These are phyloP conservation scores for Raddia guianensis DNA, from an alignment of 176 grass and related monocot species.

Conservation along the genomic window DNA sequence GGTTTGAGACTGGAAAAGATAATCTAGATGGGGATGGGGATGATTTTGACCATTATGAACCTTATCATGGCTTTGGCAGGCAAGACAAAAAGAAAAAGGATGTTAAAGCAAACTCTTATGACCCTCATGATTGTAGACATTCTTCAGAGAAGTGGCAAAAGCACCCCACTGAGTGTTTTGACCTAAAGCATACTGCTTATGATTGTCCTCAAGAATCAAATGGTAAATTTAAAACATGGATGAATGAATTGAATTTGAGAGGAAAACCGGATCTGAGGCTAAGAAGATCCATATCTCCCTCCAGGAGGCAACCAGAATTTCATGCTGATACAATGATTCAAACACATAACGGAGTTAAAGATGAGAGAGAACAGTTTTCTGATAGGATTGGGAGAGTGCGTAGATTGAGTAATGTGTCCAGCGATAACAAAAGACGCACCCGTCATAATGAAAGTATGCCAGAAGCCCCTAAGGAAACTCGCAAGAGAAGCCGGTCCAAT, in stretches of 20 bases:
- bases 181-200: constrained; percentile 33
- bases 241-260: constrained; percentile 41
- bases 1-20: constrained; percentile 46
- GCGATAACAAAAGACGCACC: constrained; percentile 1
- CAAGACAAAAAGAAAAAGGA: constrained; percentile 41
- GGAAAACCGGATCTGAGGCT: constrained; percentile 35
- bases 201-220: constrained; percentile 31
- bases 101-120: constrained; percentile 39
- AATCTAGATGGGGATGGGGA: constrained; percentile 31
- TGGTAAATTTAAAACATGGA: constrained; percentile 37
- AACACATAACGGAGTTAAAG: constrained; percentile 10
- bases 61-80: constrained; percentile 59
- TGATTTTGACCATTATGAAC: constrained; percentile 59
- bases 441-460: constrained; percentile 26
- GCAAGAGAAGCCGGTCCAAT: constrained; percentile 45
- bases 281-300: constrained; percentile 39
- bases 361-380: constrained; percentile 43
- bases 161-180: constrained; percentile 30
- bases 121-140: constrained; percentile 18
- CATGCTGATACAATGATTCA: constrained; percentile 34
- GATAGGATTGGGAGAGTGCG: constrained; percentile 16
- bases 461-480: constrained; percentile 10
- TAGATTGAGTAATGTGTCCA: constrained; percentile 22
- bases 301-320: constrained; percentile 25
- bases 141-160: constrained; percentile 33